Evolutionary conservation across 2,329 filamentous ascomycete genomes (phyloP).

Genomic region (Acrodontium crateriforme): DNA sequence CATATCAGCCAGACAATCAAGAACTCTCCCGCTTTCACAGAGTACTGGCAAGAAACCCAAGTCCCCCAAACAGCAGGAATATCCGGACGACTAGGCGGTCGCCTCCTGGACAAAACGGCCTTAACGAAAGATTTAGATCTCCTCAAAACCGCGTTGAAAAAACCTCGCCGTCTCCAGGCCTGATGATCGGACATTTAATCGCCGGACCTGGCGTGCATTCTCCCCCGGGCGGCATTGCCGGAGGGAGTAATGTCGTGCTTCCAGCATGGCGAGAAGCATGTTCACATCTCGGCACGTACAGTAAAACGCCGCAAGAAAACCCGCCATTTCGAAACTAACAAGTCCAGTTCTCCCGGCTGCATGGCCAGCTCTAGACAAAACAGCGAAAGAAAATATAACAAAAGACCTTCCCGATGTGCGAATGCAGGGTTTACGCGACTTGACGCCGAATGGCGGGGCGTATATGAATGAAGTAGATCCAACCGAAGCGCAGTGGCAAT

Average conservation of each 20-base stretch:
- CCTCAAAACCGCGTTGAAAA: conserved; percentile 1
- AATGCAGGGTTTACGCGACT: conserved; percentile 18
- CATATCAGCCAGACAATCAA: too few relatives aligned
- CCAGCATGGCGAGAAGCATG: conserved; percentile 10
- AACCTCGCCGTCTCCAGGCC: conserved; percentile 1
- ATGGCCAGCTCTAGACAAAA: conserved; percentile 17
- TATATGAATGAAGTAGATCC: conserved; percentile 35
- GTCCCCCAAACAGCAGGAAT: too few relatives aligned
- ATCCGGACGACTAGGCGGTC: too few relatives aligned
- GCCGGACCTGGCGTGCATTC: conserved; percentile 3
- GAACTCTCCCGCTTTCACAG: too few relatives aligned
- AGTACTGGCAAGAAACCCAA: too few relatives aligned
- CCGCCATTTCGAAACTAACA: too few relatives aligned
- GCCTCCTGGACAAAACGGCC: too few relatives aligned
- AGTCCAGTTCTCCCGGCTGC: conserved; percentile 6
- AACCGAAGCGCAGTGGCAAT: conserved; percentile 23
- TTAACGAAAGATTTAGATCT: too few relatives aligned
- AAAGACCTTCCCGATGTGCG: conserved; percentile 3
- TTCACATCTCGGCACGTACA: conserved; percentile 4
- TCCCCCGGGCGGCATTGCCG: conserved; percentile 3
- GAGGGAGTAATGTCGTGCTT: conserved; percentile 8
- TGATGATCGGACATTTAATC: conserved; percentile 4
- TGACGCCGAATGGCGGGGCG: conserved; percentile 28
- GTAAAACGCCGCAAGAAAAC: too few relatives aligned
- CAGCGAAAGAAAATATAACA: conserved; percentile 11